Evolutionary conservation across 2,329 filamentous ascomycete species (phyloP).

Genomic region (Cryphonectria carpinicola): DNA sequence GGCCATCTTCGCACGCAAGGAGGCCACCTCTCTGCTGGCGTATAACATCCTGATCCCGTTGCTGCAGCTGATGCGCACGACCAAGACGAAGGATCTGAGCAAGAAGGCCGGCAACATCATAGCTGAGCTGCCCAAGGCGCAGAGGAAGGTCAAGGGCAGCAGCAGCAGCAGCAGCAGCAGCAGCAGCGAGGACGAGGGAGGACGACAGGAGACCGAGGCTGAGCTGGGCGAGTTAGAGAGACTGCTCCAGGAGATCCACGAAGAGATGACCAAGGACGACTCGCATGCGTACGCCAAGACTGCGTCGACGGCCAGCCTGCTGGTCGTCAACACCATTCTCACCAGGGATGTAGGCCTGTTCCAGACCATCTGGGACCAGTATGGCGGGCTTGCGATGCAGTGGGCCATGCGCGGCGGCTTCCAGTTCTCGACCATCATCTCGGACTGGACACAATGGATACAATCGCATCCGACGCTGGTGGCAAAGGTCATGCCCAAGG

Average conservation of each 20-base stretch:
- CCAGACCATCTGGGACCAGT: slow-evolving; percentile 44
- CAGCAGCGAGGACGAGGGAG: slow-evolving; percentile 46
- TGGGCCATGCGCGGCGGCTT: slow-evolving; percentile 25
- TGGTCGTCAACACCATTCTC: slow-evolving; percentile 67
- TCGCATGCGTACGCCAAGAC: slow-evolving; percentile 75
- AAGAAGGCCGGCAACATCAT: slow-evolving; percentile 76
- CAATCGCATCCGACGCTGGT: slow-evolving; percentile 24
- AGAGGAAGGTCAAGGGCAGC: slow-evolving; percentile 60
- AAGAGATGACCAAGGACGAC: slow-evolving; percentile 63
- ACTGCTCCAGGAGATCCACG: slow-evolving; percentile 69
- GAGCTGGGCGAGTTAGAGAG: slow-evolving; percentile 48
- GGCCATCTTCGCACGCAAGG: slow-evolving; percentile 80
- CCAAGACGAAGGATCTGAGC: slow-evolving; percentile 73
- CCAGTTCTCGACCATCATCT: slow-evolving; percentile 60
- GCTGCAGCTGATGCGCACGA: slow-evolving; percentile 75
- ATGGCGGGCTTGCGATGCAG: slow-evolving; percentile 55
- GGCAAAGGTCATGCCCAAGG: slow-evolving; percentile 10
- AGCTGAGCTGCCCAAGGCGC: slow-evolving; percentile 68
- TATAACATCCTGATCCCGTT: slow-evolving; percentile 76
- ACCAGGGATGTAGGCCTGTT: slow-evolving; percentile 44
- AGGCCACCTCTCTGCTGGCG: slow-evolving; percentile 68
- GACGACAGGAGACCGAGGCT: slow-evolving; percentile 38
- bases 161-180: slow-evolving; percentile 35
- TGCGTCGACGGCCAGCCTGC: slow-evolving; percentile 73
- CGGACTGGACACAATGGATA: slow-evolving; percentile 75